Evolutionary conservation across 345 rosid species (phyloP).

Genomic region (Pugionium cornutum): DNA sequence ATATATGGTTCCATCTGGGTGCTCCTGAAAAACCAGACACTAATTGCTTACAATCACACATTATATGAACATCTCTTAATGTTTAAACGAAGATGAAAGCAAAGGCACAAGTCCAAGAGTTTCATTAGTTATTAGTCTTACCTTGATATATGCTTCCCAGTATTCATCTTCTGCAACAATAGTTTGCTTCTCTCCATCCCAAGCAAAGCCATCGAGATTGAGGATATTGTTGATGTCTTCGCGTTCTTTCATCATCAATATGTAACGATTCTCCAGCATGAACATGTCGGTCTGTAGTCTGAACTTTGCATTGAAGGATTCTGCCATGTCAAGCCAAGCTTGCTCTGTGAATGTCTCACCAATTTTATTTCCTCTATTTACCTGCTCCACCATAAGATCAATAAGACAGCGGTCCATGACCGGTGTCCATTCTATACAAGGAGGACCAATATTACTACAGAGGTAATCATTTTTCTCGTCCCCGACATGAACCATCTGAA

Average conservation of each 20-base stretch:
- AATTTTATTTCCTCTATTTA: constrained; percentile 46
- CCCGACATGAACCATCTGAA: constrained; percentile 37
- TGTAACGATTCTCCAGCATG: constrained; percentile 54
- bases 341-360: constrained; percentile 53
- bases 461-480: constrained; percentile 43
- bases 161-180: constrained; percentile 50
- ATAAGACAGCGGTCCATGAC: constrained; percentile 57
- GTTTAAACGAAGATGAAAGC: background rate
- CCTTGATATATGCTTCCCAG: constrained; percentile 70
- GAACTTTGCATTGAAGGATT: constrained; percentile 56
- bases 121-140: constrained; percentile 23
- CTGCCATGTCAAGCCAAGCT: constrained; percentile 61
- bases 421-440: constrained; percentile 55
- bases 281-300: constrained; percentile 51
- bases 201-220: constrained; percentile 51
- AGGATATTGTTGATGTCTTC: constrained; percentile 58
- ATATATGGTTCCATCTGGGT: constrained; percentile 56
- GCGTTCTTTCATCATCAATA: constrained; percentile 62
- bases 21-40: constrained; percentile 53
- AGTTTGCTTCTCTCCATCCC: constrained; percentile 62
- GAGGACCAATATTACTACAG: constrained; percentile 34
- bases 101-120: background rate
- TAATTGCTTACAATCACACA: background rate
- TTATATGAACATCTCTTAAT: background rate
- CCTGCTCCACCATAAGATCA: constrained; percentile 62